Evolutionary conservation across 192 early-diverging fungal species (phyloP).

Genomic region (Coemansia sp.): DNA sequence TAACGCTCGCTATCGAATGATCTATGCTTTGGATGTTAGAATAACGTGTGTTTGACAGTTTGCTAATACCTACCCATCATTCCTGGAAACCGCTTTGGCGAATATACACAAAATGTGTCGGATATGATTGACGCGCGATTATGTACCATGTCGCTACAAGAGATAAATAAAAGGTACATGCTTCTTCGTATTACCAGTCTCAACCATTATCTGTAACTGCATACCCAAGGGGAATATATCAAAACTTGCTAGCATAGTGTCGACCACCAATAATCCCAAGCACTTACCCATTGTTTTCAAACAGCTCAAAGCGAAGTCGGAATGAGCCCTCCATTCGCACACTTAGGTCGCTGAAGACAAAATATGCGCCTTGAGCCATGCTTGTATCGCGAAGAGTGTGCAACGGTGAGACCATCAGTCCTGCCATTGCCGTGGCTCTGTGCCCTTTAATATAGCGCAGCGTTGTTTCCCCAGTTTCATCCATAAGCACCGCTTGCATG

Average conservation of each 20-base stretch:
- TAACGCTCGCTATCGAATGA: background rate
- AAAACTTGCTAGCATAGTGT: background rate
- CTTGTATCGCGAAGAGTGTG: slow-evolving; percentile 87
- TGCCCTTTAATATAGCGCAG: slow-evolving; percentile 82
- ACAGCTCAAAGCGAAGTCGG: slow-evolving; percentile 79
- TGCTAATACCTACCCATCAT: slow-evolving; percentile 65
- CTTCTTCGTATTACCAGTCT: background rate
- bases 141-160: slow-evolving; percentile 27
- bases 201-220: background rate
- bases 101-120: slow-evolving; percentile 79
- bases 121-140: slow-evolving; percentile 66
- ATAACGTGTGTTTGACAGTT: background rate
- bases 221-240: background rate
- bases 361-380: slow-evolving; percentile 80
- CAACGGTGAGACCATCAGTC: slow-evolving; percentile 87
- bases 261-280: background rate
- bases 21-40: background rate
- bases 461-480: slow-evolving; percentile 69
- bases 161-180: background rate
- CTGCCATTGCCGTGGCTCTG: slow-evolving; percentile 73
- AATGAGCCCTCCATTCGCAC: slow-evolving; percentile 88
- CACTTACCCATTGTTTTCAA: slow-evolving; percentile 75
- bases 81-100: slow-evolving; percentile 93
- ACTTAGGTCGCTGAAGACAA: slow-evolving; percentile 93
- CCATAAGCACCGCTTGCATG: slow-evolving; percentile 88